Evolutionary conservation across 2,329 filamentous ascomycete genomes (phyloP), one percentile per base, ranked within the genome.

Genomic region (Beauveria medogensis): DNA sequence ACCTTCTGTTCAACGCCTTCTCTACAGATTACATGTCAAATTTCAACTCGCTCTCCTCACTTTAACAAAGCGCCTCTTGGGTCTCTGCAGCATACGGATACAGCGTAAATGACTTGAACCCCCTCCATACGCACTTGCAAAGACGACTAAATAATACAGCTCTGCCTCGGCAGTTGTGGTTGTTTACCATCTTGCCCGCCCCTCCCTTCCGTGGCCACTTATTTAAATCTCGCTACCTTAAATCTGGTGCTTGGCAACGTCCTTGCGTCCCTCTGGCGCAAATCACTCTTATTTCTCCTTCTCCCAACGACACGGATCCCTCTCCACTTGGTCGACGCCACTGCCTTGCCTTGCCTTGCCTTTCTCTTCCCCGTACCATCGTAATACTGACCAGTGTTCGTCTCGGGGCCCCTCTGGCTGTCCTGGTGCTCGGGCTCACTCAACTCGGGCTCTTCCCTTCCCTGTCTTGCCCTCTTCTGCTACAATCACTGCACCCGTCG

Each of bases 221-320:
- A 59, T 59, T 59, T 48, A 59, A 59, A 59, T 59, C 56, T 59
- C 56, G 48, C 47, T 59, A 59, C 56, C 56, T 52, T 52, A 53
- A 59, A 59, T 59, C 56, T 59, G 56, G 56, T 59, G 47, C 56
- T 59, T 52, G 47, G 56, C 56, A 59, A 59, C 47, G 48, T 53
- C 57, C 48, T 22, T 59, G 52, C 47, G 48, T 53, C 57, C 40
- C 22, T 59, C 40, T 59, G 26, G 26, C 24, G 47, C 47, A 47
- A 46, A 53, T 53, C 47, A 53, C 57, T 53, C 40, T 59, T 59
- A 53, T 59, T 46, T 46, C 26, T 53, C 26, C 40, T 46, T 41
- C 24, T 44, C 48, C 47, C 57, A 53, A 41, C 48, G 40, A 53
- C 24, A 59, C 55, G 55, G 55, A 34, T 58, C 46, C 55, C 18